These are phyloP conservation scores for Hemileccinum impolitum DNA, from an alignment of 768 basidiomycete species.

Conservation along the genomic window DNA sequence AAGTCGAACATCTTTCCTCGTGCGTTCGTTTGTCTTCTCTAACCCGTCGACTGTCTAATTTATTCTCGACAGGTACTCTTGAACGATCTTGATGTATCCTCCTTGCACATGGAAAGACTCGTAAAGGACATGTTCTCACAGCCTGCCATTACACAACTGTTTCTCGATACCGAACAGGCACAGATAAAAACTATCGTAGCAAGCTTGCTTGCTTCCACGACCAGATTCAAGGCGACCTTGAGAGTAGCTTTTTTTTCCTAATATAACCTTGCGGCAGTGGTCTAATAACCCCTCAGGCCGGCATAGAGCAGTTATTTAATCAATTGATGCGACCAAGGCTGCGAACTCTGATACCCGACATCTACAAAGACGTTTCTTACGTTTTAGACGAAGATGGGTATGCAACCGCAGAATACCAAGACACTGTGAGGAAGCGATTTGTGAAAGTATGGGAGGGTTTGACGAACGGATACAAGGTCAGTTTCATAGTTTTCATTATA, in stretches of 20 bases:
- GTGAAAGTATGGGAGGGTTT: conserved; percentile 83
- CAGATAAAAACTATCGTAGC: conserved; percentile 46
- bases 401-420: conserved; percentile 77
- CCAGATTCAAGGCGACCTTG: conserved; percentile 68
- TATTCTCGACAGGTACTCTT: conserved; percentile 60
- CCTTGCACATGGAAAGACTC: conserved; percentile 83
- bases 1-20: conserved; percentile 75
- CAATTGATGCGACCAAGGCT: conserved; percentile 87
- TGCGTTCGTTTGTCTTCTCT: conserved; percentile 38
- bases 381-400: conserved; percentile 87
- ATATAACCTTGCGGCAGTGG: not conserved
- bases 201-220: conserved; percentile 50
- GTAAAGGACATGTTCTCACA: conserved; percentile 59
- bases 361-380: conserved; percentile 89
- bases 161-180: conserved; percentile 53
- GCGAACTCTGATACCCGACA: conserved; percentile 77
- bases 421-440: conserved; percentile 86
- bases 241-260: conserved; percentile 48
- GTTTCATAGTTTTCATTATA: not conserved
- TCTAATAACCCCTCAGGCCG: conserved; percentile 45
- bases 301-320: conserved; percentile 93
- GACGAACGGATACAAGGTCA: conserved; percentile 84
- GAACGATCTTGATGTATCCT: conserved; percentile 93
- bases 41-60: not conserved
- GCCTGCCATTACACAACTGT: conserved; percentile 61